These are phyloP conservation scores for Phyllostachys edulis DNA, from an alignment of 176 grass and related monocot species.

Conservation along the genomic window DNA sequence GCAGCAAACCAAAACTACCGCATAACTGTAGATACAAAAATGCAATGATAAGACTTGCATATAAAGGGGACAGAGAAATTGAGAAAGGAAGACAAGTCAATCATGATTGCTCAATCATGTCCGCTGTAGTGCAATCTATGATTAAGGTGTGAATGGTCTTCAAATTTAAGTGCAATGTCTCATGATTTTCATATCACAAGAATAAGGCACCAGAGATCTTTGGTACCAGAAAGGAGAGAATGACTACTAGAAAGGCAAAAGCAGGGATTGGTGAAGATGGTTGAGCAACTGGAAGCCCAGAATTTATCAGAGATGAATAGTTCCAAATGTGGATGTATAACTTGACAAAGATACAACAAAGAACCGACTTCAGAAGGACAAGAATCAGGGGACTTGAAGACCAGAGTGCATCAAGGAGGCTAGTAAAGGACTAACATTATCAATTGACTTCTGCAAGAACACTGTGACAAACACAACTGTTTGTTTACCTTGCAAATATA, in stretches of 20 bases:
- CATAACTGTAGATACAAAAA: background rate
- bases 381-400: constrained; percentile 25
- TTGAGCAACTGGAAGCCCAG: constrained; percentile 18
- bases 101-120: background rate
- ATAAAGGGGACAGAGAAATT: constrained; percentile 6
- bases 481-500: constrained; percentile 99
- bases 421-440: constrained; percentile 28
- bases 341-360: constrained; percentile 9
- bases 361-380: constrained; percentile 8
- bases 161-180: background rate
- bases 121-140: constrained; percentile 14
- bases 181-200: constrained; percentile 7
- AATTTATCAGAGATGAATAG: background rate
- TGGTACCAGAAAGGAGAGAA: constrained; percentile 18
- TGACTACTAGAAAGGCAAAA: constrained; percentile 28
- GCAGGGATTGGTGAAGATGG: constrained; percentile 1
- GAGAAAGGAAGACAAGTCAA: constrained; percentile 16
- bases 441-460: constrained; percentile 47
- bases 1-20: background rate
- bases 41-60: background rate
- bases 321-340: background rate
- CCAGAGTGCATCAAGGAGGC: constrained; percentile 42
- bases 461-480: constrained; percentile 44
- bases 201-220: constrained; percentile 2
- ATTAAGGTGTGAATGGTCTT: constrained; percentile 21